phyloP scores from a whole-genome alignment of 2,329 filamentous ascomycete genomes.

The Trichoderma guizhouense region DNA sequence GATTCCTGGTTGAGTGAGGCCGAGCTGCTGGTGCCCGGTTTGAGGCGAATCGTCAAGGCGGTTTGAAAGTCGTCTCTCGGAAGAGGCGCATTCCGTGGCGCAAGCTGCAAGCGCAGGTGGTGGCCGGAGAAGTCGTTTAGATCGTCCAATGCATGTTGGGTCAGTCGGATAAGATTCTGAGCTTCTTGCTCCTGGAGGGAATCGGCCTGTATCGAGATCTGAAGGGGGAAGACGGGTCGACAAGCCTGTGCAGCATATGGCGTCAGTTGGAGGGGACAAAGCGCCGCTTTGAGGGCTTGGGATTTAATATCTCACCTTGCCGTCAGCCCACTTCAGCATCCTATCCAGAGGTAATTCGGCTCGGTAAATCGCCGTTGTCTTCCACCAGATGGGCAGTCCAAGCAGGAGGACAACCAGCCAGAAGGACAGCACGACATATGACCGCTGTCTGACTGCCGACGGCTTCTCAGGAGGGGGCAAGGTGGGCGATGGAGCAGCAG shows the following conservation, averaged over 20 bases:
- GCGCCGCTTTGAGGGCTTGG: background rate
- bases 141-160: constrained; percentile 82
- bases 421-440: constrained; percentile 78
- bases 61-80: constrained; percentile 35
- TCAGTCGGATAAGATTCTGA: constrained; percentile 70
- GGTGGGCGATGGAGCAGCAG: constrained; percentile 24
- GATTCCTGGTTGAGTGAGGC: constrained; percentile 66
- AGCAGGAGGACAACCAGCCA: constrained; percentile 82
- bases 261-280: background rate
- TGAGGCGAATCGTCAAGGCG: constrained; percentile 68
- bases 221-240: constrained; percentile 81
- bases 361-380: constrained; percentile 87
- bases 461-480: constrained; percentile 74
- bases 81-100: constrained; percentile 29
- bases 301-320: constrained; percentile 59
- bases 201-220: constrained; percentile 72
- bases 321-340: constrained; percentile 91
- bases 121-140: constrained; percentile 83
- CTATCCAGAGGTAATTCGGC: constrained; percentile 76
- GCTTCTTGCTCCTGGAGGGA: constrained; percentile 64
- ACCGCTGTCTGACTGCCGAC: constrained; percentile 65
- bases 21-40: constrained; percentile 58
- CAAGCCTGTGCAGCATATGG: constrained; percentile 60
- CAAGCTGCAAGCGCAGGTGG: constrained; percentile 59
- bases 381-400: constrained; percentile 93